Percentiles rank a stretch among this genome's conserved stretches.
phyloP scores from a whole-genome alignment of 306 rosid species.

The Senna siamea region DNA sequence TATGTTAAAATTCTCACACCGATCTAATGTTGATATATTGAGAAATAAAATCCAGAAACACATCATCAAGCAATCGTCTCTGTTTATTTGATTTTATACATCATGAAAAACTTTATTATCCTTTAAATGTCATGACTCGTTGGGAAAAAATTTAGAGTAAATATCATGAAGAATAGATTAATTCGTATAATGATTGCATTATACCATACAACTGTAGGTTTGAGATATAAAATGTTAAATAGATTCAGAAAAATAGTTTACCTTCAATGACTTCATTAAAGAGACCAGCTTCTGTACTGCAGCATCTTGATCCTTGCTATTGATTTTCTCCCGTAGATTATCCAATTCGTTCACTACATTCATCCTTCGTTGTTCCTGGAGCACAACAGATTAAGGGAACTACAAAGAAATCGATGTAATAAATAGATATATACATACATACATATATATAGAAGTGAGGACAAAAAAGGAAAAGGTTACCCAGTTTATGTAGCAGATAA shows the following conservation, averaged over 20 bases:
- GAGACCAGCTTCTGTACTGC: constrained; percentile 55
- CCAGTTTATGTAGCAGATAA: neutral
- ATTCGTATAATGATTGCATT: neutral
- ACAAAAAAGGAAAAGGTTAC: neutral
- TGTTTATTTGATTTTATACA: neutral
- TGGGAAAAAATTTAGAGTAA: no score
- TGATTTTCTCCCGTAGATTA: constrained; percentile 51
- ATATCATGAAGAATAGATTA: no score
- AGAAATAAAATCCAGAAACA: neutral
- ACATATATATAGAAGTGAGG: neutral
- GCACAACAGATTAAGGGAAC: neutral
- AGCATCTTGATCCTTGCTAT: constrained; percentile 54
- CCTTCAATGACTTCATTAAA: constrained; percentile 62
- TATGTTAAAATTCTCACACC: no score
- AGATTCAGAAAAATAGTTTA: constrained; percentile 33
- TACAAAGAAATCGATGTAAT: constrained; percentile 4
- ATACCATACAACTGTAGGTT: neutral
- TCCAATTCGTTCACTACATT: constrained; percentile 52
- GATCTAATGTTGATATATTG: neutral
- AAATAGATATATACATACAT: neutral
- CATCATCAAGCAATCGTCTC: neutral
- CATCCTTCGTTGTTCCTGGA: constrained; percentile 53
- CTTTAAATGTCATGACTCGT: neutral
- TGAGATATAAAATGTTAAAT: neutral
- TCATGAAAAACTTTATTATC: no score